Evolutionary conservation across 2,329 filamentous ascomycete species (phyloP).

Genomic region (Lomentospora prolificans): DNA sequence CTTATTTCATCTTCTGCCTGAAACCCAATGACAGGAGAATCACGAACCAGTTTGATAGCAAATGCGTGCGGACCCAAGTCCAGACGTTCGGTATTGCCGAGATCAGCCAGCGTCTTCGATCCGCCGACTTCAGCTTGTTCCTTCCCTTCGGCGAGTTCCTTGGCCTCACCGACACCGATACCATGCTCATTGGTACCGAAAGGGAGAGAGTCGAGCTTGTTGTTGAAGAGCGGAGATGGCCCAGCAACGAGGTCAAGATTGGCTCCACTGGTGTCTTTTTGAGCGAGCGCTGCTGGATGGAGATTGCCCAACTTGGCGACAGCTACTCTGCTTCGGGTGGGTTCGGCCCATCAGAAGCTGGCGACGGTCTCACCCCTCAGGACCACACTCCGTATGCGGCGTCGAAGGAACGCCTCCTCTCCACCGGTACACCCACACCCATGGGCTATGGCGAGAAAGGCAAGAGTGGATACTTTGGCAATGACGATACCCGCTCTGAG

Average conservation of each 20-base stretch:
- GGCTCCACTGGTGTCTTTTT: slow-evolving; percentile 92
- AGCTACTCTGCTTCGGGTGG: slow-evolving; percentile 33
- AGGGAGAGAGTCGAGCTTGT: slow-evolving; percentile 83
- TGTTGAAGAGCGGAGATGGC: slow-evolving; percentile 90
- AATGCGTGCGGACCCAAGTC: slow-evolving; percentile 89
- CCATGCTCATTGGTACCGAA: slow-evolving; percentile 81
- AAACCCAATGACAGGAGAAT: slow-evolving; percentile 97
- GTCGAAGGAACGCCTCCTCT: slow-evolving; percentile 51
- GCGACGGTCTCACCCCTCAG: slow-evolving; percentile 50
- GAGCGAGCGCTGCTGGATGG: slow-evolving; percentile 91
- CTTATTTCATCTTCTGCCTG: slow-evolving; percentile 93
- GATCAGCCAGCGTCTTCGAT: slow-evolving; percentile 85
- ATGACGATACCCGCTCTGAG: slow-evolving; percentile 80
- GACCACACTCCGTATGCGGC: slow-evolving; percentile 46
- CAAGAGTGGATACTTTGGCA: slow-evolving; percentile 70
- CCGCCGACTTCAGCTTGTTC: slow-evolving; percentile 93
- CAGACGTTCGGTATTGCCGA: slow-evolving; percentile 95
- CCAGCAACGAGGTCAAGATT: slow-evolving; percentile 78
- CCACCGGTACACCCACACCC: slow-evolving; percentile 38
- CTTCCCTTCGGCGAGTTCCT: slow-evolving; percentile 93
- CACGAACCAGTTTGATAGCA: slow-evolving; percentile 97
- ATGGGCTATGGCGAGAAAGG: slow-evolving; percentile 66
- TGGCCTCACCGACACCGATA: slow-evolving; percentile 74
- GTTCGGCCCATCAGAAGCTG: slow-evolving; percentile 51
- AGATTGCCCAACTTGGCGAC: slow-evolving; percentile 68